Conservation (phyloP, 106 monocot genomes). For the Dendrobium officinale region DNA sequence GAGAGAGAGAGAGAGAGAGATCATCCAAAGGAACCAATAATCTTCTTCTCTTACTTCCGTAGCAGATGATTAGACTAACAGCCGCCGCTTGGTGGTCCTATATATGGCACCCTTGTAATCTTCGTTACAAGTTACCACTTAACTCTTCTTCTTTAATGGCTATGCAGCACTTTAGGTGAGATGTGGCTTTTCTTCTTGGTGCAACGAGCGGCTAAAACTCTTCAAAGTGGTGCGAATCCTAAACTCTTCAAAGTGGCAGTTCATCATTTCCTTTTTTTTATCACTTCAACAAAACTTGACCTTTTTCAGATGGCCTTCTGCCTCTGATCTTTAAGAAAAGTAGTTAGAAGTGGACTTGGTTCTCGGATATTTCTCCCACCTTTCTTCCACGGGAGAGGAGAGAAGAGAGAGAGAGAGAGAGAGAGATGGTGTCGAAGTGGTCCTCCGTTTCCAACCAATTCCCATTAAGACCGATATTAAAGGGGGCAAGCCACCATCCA, state of each 20-base stretch:
- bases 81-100: constrained; percentile 11
- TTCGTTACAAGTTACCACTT: background rate
- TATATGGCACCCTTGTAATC: background rate
- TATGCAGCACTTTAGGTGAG: background rate
- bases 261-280: too few relatives aligned
- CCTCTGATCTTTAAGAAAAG: too few relatives aligned
- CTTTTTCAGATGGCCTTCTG: too few relatives aligned
- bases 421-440: background rate
- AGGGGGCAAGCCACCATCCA: background rate
- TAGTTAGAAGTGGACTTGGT: too few relatives aligned
- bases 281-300: too few relatives aligned
- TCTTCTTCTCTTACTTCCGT: too few relatives aligned
- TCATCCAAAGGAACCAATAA: background rate
- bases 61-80: background rate
- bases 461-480: constrained; percentile 22
- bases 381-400: constrained; percentile 12
- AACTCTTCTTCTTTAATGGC: constrained; percentile 2
- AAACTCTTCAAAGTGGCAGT: background rate
- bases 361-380: too few relatives aligned
- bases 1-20: too few relatives aligned
- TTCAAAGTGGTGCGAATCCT: constrained; percentile 14
- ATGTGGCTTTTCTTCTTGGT: constrained; percentile 1
- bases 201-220: constrained; percentile 6
- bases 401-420: constrained; percentile 5
- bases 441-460: constrained; percentile 23